These are phyloP conservation scores for Rhododendron ferrugineum DNA, from an alignment of 148 eudicot genomes.

Conservation along the genomic window DNA sequence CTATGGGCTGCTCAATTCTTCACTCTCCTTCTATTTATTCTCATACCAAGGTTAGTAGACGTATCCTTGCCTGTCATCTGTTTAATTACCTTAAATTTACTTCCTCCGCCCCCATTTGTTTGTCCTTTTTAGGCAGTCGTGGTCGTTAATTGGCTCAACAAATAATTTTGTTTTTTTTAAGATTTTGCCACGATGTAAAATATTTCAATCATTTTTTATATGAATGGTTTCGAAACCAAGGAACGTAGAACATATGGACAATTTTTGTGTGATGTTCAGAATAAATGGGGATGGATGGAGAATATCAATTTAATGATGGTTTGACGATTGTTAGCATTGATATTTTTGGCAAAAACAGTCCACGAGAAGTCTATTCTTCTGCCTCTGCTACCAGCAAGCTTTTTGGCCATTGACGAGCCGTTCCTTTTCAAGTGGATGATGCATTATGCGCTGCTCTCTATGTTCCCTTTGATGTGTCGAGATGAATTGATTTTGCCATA, in stretches of 20 bases:
- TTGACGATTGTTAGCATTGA: neutral
- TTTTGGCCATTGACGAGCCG: constrained; percentile 83
- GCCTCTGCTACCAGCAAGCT: constrained; percentile 82
- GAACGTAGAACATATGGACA: neutral
- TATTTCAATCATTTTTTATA: no score
- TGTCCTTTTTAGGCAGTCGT: neutral
- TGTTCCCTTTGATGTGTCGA: constrained; percentile 80
- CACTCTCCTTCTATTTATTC: constrained; percentile 80
- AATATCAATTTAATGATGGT: neutral
- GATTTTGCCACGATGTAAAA: neutral
- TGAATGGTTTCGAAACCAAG: neutral
- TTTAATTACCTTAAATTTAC: neutral
- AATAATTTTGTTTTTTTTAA: no score
- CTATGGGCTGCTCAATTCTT: constrained; percentile 63
- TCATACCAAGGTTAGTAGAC: constrained; percentile 73
- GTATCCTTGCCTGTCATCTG: neutral
- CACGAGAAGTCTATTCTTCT: constrained; percentile 94
- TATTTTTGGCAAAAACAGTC: constrained; percentile 36
- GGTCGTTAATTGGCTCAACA: neutral
- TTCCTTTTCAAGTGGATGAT: constrained; percentile 64
- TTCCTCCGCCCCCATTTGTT: neutral
- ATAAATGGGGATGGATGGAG: neutral
- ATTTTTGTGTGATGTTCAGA: neutral
- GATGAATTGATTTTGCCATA: constrained; percentile 67
- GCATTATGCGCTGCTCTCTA: constrained; percentile 65